Evolutionary conservation across 257 asterid species (phyloP).

Genomic region (Buddleja alternifolia): DNA sequence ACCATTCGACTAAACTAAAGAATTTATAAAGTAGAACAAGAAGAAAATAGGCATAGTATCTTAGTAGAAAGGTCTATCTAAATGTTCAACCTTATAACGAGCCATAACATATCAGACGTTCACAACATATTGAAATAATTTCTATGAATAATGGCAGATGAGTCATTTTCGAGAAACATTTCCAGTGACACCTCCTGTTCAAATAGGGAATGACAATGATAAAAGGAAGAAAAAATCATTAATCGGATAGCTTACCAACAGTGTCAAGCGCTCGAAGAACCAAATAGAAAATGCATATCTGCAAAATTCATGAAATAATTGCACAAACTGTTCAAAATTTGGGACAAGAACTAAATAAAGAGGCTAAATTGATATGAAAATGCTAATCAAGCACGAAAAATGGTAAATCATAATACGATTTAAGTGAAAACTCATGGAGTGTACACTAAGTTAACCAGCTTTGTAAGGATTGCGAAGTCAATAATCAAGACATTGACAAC

Average conservation of each 20-base stretch:
- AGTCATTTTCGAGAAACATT: too few relatives aligned
- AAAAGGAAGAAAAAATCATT: not conserved
- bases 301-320: conserved; percentile 37
- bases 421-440: not conserved
- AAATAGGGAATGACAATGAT: too few relatives aligned
- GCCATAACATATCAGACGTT: too few relatives aligned
- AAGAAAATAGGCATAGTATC: too few relatives aligned
- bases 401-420: not conserved
- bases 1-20: too few relatives aligned
- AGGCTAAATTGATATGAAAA: conserved; percentile 12
- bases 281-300: conserved; percentile 95
- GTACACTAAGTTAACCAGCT: not conserved
- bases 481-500: conserved; percentile 10
- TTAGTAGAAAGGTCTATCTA: too few relatives aligned
- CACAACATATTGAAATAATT: too few relatives aligned
- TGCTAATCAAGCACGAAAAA: conserved; percentile 3
- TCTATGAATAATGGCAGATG: too few relatives aligned
- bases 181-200: too few relatives aligned
- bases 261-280: conserved; percentile 99
- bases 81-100: too few relatives aligned
- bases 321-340: conserved; percentile 12
- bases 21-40: too few relatives aligned
- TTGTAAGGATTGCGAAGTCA: not conserved
- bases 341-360: not conserved
- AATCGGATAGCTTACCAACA: conserved; percentile 69